These are phyloP conservation scores for Penicillium carneum DNA, from an alignment of 2,329 filamentous ascomycete species.

Conservation along the genomic window DNA sequence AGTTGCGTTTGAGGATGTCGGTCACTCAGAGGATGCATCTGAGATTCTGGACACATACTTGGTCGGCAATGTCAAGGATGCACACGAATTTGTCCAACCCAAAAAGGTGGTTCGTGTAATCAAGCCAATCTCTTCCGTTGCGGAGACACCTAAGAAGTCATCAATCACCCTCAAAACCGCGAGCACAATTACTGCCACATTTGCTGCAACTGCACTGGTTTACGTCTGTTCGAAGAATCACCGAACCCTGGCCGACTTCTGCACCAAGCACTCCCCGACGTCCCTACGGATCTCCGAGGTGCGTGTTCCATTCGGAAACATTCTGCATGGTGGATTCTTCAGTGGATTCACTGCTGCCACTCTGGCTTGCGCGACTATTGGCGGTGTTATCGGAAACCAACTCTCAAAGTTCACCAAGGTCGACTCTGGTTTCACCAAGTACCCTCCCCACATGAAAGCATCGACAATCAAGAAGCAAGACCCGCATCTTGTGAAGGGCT, in stretches of 20 bases:
- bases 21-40: conserved; percentile 56
- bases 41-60: conserved; percentile 51
- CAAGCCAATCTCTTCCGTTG: conserved; percentile 15
- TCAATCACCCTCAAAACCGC: conserved; percentile 41
- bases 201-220: conserved; percentile 20
- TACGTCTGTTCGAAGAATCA: conserved; percentile 23
- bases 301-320: not conserved
- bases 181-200: conserved; percentile 26
- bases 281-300: conserved; percentile 11
- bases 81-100: conserved; percentile 29
- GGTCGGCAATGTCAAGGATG: conserved; percentile 45
- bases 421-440: conserved; percentile 39
- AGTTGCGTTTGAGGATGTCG: conserved; percentile 52
- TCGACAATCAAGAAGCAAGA: conserved; percentile 49
- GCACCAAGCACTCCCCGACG: conserved; percentile 7
- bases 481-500: conserved; percentile 54
- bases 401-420: conserved; percentile 34
- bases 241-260: conserved; percentile 8
- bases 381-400: conserved; percentile 23
- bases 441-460: conserved; percentile 52
- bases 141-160: conserved; percentile 18
- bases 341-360: conserved; percentile 35
- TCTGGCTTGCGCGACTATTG: conserved; percentile 17
- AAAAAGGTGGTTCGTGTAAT: conserved; percentile 35
- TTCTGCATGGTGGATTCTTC: conserved; percentile 32